A percentile compares a stretch with the other conserved stretches of the same genome.
These are phyloP conservation scores for Xylariomycetidae sp. DNA, from an alignment of 2,329 filamentous ascomycete species.

Conservation along the genomic window DNA sequence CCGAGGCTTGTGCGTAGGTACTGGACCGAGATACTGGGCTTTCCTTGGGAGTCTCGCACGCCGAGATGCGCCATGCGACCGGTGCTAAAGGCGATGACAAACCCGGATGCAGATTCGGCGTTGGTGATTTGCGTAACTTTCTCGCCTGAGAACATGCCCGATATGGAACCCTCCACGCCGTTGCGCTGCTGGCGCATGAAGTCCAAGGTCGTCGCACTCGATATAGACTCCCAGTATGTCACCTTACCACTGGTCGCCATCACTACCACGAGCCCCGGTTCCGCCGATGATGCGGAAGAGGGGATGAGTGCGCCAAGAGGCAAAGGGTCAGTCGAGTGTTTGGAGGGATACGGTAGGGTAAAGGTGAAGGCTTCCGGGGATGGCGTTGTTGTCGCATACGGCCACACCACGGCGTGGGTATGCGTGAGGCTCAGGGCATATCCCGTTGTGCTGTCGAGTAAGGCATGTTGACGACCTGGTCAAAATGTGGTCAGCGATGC, in stretches of 20 bases:
- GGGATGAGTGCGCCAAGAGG: conserved; percentile 81
- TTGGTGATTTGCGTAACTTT: conserved; percentile 70
- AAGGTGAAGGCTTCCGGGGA: conserved; percentile 76
- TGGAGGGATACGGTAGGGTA: conserved; percentile 67
- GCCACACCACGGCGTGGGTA: conserved; percentile 83
- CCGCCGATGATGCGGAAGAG: conserved; percentile 67
- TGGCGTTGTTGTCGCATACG: conserved; percentile 64
- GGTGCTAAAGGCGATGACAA: conserved; percentile 77
- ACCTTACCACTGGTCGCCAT: conserved; percentile 80
- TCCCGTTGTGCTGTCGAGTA: conserved; percentile 57
- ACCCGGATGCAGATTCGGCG: conserved; percentile 77
- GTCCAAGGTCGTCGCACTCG: conserved; percentile 76
- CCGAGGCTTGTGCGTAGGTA: conserved; percentile 62
- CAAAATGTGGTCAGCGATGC: conserved; percentile 16
- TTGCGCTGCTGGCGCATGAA: conserved; percentile 76
- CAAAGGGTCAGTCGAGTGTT: conserved; percentile 60
- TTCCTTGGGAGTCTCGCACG: conserved; percentile 79
- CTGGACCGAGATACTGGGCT: conserved; percentile 71
- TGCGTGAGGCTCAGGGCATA: conserved; percentile 78
- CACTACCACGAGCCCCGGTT: conserved; percentile 81
- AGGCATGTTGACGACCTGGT: conserved; percentile 58
- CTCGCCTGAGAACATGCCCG: conserved; percentile 73
- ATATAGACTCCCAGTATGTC: conserved; percentile 93
- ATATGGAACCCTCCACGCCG: conserved; percentile 69
- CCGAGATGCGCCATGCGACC: conserved; percentile 83